Evolutionary conservation across 2,329 filamentous ascomycete genomes (phyloP).

Genomic region (Stemphylium lycopersici): DNA sequence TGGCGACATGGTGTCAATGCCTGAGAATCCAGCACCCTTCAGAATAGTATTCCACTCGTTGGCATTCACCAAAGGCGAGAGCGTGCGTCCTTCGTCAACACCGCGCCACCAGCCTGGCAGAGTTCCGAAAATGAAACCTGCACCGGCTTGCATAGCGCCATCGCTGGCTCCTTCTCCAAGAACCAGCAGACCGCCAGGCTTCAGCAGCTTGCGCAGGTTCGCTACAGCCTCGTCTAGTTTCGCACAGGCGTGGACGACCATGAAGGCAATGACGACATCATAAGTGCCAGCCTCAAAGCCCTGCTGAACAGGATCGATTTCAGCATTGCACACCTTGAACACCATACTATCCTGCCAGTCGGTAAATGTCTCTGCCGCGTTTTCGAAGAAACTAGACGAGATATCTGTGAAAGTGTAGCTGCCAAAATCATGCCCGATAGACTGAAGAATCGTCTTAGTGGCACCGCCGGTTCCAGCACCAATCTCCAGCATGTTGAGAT

Average conservation of each 20-base stretch:
- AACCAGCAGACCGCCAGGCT: slow-evolving; percentile 54
- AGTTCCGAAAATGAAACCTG: slow-evolving; percentile 39
- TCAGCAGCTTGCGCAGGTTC: slow-evolving; percentile 23
- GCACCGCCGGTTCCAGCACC: slow-evolving; percentile 4
- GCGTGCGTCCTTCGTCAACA: slow-evolving; percentile 10
- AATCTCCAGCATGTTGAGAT: background rate
- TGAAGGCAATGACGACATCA: slow-evolving; percentile 26
- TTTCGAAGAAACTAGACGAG: slow-evolving; percentile 1
- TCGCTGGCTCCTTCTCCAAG: slow-evolving; percentile 24
- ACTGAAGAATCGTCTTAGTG: slow-evolving; percentile 7
- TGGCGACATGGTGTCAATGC: slow-evolving; percentile 3
- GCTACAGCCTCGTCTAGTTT: slow-evolving; percentile 14
- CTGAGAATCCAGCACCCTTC: slow-evolving; percentile 8
- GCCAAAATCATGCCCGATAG: slow-evolving; percentile 1
- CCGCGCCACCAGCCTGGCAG: slow-evolving; percentile 52
- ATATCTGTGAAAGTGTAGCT: slow-evolving; percentile 27
- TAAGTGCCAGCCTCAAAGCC: slow-evolving; percentile 15
- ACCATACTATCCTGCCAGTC: background rate
- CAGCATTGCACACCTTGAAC: slow-evolving; percentile 16
- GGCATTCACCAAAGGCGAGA: background rate
- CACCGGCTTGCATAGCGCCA: background rate
- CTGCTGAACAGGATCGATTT: slow-evolving; percentile 12
- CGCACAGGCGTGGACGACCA: slow-evolving; percentile 21
- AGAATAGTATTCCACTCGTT: slow-evolving; percentile 28
- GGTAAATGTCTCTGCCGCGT: background rate